Base-by-base conservation (phyloP, 768 basidiomycete genomes). In the Auricularia auricula-judae region DNA sequence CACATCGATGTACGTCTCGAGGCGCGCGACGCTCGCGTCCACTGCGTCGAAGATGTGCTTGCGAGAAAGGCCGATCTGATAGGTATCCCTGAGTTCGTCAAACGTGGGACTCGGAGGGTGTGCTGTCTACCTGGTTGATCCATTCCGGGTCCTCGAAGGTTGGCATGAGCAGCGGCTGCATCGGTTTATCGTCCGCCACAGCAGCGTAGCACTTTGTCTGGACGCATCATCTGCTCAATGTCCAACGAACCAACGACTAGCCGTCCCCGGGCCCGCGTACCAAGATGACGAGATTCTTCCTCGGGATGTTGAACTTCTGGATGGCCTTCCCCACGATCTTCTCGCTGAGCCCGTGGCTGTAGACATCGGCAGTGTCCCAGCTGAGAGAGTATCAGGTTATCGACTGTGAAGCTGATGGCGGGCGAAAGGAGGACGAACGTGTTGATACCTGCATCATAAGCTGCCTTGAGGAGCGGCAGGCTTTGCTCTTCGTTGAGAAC, bases 271-370 rank as follows among this genome's bases (percentile, higher is more conserved):
- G 12, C 11, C 8, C 33, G 11, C 56, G 23, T 7, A 59, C 56
- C 63, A 71, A 67, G 36, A 76, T 72, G 35, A 76, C 64, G 56
- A 76, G 67, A 39, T 75, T 70, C 39, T 71, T 65, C 39, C 75
- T 72, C 29, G 76, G 75, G 35, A 77, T 75, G 12, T 68, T 65
- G 61, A 71, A 71, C 75, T 83, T 70, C 69, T 86, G 87, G 75
- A 92, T 84, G 2, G 84, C 87, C 68, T 87, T 86, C 11, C 89
- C 89, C 21, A 89, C 76, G 62, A 89, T 79, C 56, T 81, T 69
- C 71, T 91, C 90, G 0, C 47, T 51, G 1, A 51, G 4, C 21
- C 47, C 47, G 21, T 51, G 12, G 14, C 56, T 59, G 56, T 59
- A 59, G 11, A 59, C 23, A 29, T 59, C 34, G 12, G 56, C 56